Base-by-base conservation (phyloP, 108 stramenopile species). In the Conticribra guillardii region DNA sequence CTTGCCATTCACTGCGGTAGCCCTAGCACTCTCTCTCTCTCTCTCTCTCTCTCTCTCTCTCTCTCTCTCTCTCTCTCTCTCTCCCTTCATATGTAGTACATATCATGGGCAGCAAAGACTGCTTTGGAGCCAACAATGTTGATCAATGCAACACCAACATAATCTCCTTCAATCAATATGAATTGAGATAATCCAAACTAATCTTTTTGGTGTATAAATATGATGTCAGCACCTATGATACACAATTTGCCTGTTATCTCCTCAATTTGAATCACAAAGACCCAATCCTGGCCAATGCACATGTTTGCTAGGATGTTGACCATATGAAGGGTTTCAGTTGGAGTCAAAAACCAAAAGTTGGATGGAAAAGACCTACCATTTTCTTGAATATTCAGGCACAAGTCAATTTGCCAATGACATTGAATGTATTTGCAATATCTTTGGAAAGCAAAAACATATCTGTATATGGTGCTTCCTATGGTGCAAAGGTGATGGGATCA, bases 1-100 rank as follows among this genome's bases (percentile, higher is more conserved):
- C 3, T 64, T 29, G 64, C 64, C 4, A 49, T 64, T 14, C 64
- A 64, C 31, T 64, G 64, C 31, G 64, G 64, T 18, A 27, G 64
- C 1, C 64, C 64, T 28, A 49, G 64, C 2, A 19, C 30, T 32
- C 50, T 32, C n/a, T 52, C 50, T 31, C 2, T 8, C 16, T 64
- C 22, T 23, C n/a, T n/a, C n/a, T n/a, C n/a, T n/a, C n/a, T n/a
- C n/a, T n/a, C n/a, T n/a, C n/a, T n/a, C n/a, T n/a, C n/a, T n/a
- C n/a, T n/a, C n/a, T n/a, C n/a, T n/a, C n/a, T n/a, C n/a, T n/a
- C n/a, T n/a, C n/a, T n/a, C n/a, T n/a, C n/a, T n/a, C n/a, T n/a
- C n/a, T n/a, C n/a, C n/a, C n/a, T n/a, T n/a, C n/a, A n/a, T n/a
- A n/a, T n/a, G n/a, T n/a, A n/a, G 27, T 16, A 11, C 17, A 52